phyloP scores from a whole-genome alignment of 2,329 filamentous ascomycete genomes.

The Cladosporium sp. region DNA sequence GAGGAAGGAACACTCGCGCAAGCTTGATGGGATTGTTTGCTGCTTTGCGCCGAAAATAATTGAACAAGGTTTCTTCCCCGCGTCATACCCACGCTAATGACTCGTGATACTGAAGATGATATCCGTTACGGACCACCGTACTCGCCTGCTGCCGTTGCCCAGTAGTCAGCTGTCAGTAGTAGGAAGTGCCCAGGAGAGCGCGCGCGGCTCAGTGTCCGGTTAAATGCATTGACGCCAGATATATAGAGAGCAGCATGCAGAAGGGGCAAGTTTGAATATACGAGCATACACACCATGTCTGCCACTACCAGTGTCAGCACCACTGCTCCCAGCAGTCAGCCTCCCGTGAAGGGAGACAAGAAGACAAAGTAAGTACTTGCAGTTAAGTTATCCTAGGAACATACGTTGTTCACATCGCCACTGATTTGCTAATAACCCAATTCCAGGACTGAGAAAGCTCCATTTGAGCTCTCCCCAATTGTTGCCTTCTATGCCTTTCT shows the following conservation, averaged over 20 bases:
- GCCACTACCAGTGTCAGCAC: not conserved
- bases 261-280: not conserved
- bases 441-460: slow-evolving; percentile 11
- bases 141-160: not conserved
- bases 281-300: not conserved
- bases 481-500: slow-evolving; percentile 78
- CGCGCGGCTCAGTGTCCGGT: not conserved
- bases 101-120: too few species aligned
- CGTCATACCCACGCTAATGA: too few species aligned
- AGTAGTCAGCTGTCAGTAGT: not conserved
- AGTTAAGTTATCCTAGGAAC: too few species aligned
- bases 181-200: not conserved
- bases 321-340: not conserved
- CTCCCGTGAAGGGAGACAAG: not conserved
- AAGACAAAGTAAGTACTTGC: not conserved
- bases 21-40: too few species aligned
- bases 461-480: slow-evolving; percentile 52
- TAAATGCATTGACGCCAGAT: slow-evolving; percentile 10
- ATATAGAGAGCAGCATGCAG: not conserved
- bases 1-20: too few species aligned
- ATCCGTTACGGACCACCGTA: too few species aligned
- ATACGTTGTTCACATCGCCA: not conserved
- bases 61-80: too few species aligned
- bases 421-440: not conserved
- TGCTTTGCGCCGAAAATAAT: too few species aligned